A percentile compares a stretch with the other conserved stretches of the same genome.
Evolutionary conservation across 2,329 filamentous ascomycete genomes (phyloP).

Genomic region (Monosporascus sp.): DNA sequence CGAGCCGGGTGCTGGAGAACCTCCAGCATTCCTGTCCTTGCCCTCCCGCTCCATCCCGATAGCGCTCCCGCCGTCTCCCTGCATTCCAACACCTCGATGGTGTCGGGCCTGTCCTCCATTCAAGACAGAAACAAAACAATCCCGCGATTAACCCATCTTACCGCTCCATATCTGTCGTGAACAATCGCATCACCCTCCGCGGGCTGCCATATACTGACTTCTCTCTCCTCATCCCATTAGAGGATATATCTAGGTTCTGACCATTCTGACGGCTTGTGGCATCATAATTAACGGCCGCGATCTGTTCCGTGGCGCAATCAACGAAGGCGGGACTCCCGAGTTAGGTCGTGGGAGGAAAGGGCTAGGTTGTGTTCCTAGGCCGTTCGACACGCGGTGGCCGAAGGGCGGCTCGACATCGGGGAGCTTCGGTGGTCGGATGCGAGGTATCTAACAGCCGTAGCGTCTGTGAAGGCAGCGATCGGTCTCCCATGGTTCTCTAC

Average conservation of each 20-base stretch:
- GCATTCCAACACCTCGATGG: background rate
- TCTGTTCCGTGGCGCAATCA: background rate
- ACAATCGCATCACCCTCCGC: too few species aligned
- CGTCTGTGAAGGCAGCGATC: slow-evolving; percentile 16
- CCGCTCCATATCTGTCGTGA: too few species aligned
- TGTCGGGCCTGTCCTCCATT: background rate
- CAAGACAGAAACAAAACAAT: background rate
- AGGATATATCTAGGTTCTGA: background rate
- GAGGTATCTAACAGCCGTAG: slow-evolving; percentile 9
- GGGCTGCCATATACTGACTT: background rate
- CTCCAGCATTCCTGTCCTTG: slow-evolving; percentile 23
- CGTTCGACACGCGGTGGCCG: background rate
- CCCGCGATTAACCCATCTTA: too few species aligned
- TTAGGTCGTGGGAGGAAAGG: background rate
- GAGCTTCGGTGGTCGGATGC: background rate
- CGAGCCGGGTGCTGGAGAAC: slow-evolving; percentile 9
- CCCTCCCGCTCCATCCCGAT: slow-evolving; percentile 8
- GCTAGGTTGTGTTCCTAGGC: background rate
- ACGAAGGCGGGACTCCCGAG: background rate
- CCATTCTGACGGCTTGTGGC: background rate
- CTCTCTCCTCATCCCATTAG: background rate
- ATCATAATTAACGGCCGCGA: background rate
- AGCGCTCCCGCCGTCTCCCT: background rate
- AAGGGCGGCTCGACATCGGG: background rate
- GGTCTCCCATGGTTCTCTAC: slow-evolving; percentile 33